Evolutionary conservation across 2,329 filamentous ascomycete genomes (phyloP).

Genomic region (Trichoderma pleuroti): DNA sequence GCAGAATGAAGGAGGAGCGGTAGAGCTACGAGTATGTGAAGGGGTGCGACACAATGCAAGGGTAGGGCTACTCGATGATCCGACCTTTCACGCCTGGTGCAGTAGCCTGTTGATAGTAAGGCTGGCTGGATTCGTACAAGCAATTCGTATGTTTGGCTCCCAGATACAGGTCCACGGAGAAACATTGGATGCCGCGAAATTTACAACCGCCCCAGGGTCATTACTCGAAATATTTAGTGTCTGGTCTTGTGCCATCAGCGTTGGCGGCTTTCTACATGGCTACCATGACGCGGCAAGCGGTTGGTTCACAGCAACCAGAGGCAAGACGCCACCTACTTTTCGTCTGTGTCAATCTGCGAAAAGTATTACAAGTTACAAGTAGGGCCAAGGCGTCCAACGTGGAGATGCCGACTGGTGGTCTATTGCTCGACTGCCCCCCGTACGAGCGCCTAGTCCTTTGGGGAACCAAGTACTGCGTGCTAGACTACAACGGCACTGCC

Average conservation of each 20-base stretch:
- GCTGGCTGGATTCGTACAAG: not conserved
- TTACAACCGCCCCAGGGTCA: not conserved
- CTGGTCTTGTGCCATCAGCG: not conserved
- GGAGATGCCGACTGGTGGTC: not conserved
- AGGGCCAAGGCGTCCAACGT: not conserved
- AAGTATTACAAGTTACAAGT: not conserved
- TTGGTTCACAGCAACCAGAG: not conserved
- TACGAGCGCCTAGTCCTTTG: not conserved
- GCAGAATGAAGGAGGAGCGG: not conserved
- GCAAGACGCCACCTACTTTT: conserved; percentile 6
- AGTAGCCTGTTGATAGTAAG: not conserved
- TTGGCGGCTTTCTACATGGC: not conserved
- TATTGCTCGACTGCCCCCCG: not conserved
- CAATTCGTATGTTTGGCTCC: not conserved
- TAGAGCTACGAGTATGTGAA: not conserved
- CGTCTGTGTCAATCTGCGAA: not conserved
- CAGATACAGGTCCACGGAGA: not conserved
- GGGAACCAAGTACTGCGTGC: not conserved
- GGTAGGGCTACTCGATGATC: not conserved
- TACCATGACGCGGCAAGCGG: not conserved
- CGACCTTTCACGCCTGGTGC: not conserved
- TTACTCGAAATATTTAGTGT: not conserved
- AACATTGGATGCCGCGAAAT: not conserved
- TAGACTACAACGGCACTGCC: not conserved
- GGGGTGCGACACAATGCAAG: not conserved